phyloP scores from a whole-genome alignment of 1,284 basidiomycete genomes.

The Moesziomyces aphidis region DNA sequence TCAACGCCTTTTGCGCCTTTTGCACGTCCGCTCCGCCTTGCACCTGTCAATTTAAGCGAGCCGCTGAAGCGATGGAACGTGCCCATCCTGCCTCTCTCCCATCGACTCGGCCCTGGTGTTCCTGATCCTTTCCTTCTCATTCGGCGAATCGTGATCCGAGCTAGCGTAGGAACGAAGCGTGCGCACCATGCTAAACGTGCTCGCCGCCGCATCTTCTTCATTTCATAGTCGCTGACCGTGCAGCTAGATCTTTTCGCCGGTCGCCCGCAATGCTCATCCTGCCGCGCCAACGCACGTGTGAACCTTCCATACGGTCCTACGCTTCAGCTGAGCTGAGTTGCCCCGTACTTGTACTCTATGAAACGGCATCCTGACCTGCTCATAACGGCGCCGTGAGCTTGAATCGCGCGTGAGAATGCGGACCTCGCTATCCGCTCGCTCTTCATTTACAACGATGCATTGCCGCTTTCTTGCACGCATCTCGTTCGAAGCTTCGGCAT shows the following conservation, averaged over 20 bases:
- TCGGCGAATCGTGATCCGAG: too few species aligned
- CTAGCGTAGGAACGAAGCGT: too few species aligned
- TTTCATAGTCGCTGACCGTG: too few species aligned
- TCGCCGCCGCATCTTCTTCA: background rate
- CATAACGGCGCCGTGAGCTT: background rate
- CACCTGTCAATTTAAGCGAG: constrained; percentile 38
- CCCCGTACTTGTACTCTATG: background rate
- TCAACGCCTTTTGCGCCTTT: background rate
- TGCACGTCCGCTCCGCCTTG: constrained; percentile 2
- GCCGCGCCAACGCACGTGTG: background rate
- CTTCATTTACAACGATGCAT: background rate
- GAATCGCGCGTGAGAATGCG: background rate
- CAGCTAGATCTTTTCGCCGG: background rate
- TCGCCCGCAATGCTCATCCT: background rate
- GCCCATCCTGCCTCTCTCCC: constrained; percentile 6
- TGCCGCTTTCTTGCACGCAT: background rate
- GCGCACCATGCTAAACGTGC: background rate
- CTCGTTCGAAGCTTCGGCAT: background rate
- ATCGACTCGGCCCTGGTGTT: background rate
- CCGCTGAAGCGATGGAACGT: constrained; percentile 12
- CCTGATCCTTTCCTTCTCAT: constrained; percentile 1
- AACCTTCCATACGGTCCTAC: background rate
- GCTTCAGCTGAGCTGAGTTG: background rate
- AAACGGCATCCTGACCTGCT: background rate
- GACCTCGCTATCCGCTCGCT: too few species aligned